Conservation (phyloP, 441 rosid species). For the Manihot esculenta region DNA sequence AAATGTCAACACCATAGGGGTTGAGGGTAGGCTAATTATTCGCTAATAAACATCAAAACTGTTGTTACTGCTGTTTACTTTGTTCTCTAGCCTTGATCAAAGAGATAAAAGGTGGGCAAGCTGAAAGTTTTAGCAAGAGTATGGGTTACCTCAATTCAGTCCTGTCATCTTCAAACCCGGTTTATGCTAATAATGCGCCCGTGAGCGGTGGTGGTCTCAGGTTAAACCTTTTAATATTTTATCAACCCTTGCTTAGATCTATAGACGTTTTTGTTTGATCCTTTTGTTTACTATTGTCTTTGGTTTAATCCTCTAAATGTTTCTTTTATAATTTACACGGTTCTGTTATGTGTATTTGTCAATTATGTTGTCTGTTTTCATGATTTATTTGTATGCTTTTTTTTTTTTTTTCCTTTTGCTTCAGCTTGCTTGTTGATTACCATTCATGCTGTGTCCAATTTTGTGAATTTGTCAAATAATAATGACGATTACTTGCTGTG, state of each 20-base stretch:
- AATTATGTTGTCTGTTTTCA: background rate
- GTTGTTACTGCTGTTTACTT: conserved; percentile 6
- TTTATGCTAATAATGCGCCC: conserved; percentile 69
- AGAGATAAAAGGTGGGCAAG: conserved; percentile 12
- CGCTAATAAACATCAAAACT: background rate
- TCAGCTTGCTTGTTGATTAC: background rate
- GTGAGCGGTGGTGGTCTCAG: conserved; percentile 94
- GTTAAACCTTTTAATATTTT: conserved; percentile 27
- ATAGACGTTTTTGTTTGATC: background rate
- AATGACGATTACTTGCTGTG: background rate
- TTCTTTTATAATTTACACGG: background rate
- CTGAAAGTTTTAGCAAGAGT: conserved; percentile 23
- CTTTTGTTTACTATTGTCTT: background rate
- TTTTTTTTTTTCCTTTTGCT: background rate
- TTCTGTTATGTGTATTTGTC: background rate
- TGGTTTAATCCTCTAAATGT: background rate
- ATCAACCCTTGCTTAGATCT: conserved; percentile 11
- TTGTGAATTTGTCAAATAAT: background rate
- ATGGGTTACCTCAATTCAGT: conserved; percentile 89
- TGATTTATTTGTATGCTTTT: background rate
- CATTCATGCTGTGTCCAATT: background rate
- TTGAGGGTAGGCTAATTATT: background rate
- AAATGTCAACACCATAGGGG: conserved; percentile 16
- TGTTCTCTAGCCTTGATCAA: conserved; percentile 22
- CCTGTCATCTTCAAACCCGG: conserved; percentile 66